Evolutionary conservation across 2,329 filamentous ascomycete species (phyloP).

Genomic region (Fusarium virguliforme): DNA sequence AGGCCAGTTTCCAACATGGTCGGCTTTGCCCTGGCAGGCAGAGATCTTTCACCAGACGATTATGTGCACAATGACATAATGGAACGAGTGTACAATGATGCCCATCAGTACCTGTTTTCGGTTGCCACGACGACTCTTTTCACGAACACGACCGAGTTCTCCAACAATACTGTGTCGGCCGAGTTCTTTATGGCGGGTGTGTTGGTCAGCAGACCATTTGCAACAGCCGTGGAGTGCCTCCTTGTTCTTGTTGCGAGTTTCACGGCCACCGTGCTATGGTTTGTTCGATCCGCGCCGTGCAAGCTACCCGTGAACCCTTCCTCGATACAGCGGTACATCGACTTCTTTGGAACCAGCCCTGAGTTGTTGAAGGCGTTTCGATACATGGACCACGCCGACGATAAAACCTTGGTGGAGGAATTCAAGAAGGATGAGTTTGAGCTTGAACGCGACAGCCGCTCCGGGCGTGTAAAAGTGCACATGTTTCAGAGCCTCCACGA

Average conservation of each 20-base stretch:
- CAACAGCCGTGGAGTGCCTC: constrained; percentile 51
- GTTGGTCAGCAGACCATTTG: constrained; percentile 54
- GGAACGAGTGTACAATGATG: constrained; percentile 34
- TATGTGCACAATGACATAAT: constrained; percentile 36
- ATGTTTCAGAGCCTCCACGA: too few species aligned
- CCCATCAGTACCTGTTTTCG: constrained; percentile 55
- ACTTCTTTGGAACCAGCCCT: constrained; percentile 41
- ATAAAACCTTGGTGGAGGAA: constrained; percentile 10
- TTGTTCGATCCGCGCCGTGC: constrained; percentile 17
- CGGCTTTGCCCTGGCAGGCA: constrained; percentile 53
- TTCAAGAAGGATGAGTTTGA: constrained; percentile 27
- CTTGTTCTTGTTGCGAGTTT: constrained; percentile 46
- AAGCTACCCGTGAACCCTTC: constrained; percentile 49
- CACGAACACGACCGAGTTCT: constrained; percentile 25
- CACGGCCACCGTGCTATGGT: constrained; percentile 24
- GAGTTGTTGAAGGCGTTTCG: constrained; percentile 24
- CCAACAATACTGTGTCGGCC: constrained; percentile 20
- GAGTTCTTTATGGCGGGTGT: constrained; percentile 49
- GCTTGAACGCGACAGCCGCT: background rate
- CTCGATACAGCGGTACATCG: constrained; percentile 42
- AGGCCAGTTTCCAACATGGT: constrained; percentile 55
- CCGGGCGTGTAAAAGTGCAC: too few species aligned
- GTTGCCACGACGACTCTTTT: constrained; percentile 40
- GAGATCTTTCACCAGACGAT: background rate
- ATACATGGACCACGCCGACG: constrained; percentile 28